Base-by-base conservation (phyloP, 2,329 filamentous ascomycete genomes). In the Aspergillus sojae region DNA sequence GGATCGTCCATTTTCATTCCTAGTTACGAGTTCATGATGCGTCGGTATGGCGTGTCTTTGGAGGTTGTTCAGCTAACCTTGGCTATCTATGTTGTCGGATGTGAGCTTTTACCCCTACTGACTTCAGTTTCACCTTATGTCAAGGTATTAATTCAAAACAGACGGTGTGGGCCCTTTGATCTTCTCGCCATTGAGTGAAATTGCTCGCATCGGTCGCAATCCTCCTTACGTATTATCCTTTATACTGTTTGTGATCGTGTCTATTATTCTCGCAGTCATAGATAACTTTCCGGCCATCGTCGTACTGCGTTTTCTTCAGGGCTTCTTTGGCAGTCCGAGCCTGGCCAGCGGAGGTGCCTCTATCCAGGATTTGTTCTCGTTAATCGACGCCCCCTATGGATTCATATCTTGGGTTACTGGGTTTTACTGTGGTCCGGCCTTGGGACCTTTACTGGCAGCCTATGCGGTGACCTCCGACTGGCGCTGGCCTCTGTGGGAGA, bases 141-240 rank as follows among this genome's bases (percentile, higher is more conserved):
- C n/a, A 11, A 28, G 34, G 9, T 2, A 21, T 23, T 39, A 19
- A 53, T 45, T 11, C 19, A 30, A 34, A 21, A 12, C 56, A 62
- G 60, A 88, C 65, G 89, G 89, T 4, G 76, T 88, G 19, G 89
- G 89, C 0, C 89, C 89, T 0, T 75, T 91, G 30, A 65, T 92
- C 28, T 91, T 87, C 77, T 87, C 87, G 0, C 90, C 90, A 0
- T 75, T 92, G 48, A 85, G 82, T 56, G 90, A 92, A 76, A 86
- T 92, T 26, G 88, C 89, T 0, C 72, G 82, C 53, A 84, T 92
- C 57, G 90, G 90, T 2, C 83, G 90, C 7, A 91, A 89, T 69
- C 86, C 86, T 0, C 85, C 89, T 6, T 92, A 92, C 75, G 84
- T 90, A 41, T 74, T 85, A 67, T 89, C 89, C 11, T 89, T 92